phyloP scores from a whole-genome alignment of 2,329 filamentous ascomycete genomes.

The Epichloe elymi region DNA sequence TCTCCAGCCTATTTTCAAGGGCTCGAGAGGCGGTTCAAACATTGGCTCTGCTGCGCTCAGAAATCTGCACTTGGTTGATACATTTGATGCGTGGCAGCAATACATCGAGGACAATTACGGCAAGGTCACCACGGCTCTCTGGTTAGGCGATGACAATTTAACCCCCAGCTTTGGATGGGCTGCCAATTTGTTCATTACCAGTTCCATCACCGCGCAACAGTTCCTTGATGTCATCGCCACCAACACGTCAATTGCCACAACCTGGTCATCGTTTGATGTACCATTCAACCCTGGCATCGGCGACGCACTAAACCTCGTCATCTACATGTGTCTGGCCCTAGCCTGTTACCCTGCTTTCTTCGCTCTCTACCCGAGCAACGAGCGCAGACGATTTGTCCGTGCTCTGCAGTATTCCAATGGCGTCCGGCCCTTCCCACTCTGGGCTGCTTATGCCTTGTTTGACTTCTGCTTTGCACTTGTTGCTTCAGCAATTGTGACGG shows the following conservation, averaged over 20 bases:
- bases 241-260: slow-evolving; percentile 55
- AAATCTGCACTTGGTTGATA: slow-evolving; percentile 43
- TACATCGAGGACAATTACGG: slow-evolving; percentile 50
- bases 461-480: slow-evolving; percentile 62
- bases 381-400: slow-evolving; percentile 65
- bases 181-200: slow-evolving; percentile 45
- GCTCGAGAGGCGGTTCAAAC: slow-evolving; percentile 10
- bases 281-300: slow-evolving; percentile 58
- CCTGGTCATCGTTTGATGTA: slow-evolving; percentile 62
- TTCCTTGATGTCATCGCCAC: slow-evolving; percentile 51
- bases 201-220: slow-evolving; percentile 51
- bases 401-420: slow-evolving; percentile 87
- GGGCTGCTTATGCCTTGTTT: slow-evolving; percentile 71
- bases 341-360: slow-evolving; percentile 76
- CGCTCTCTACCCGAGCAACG: slow-evolving; percentile 74
- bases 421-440: slow-evolving; percentile 67
- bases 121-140: slow-evolving; percentile 64
- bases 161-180: slow-evolving; percentile 56
- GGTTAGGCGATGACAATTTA: slow-evolving; percentile 48
- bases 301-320: slow-evolving; percentile 62
- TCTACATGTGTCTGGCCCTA: slow-evolving; percentile 72
- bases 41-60: slow-evolving; percentile 10
- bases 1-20: slow-evolving; percentile 27
- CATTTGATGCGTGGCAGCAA: slow-evolving; percentile 52
- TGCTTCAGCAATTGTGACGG: slow-evolving; percentile 51